Evolutionary conservation across 2,329 filamentous ascomycete species (phyloP).

Genomic region (Ilyonectria sp.): DNA sequence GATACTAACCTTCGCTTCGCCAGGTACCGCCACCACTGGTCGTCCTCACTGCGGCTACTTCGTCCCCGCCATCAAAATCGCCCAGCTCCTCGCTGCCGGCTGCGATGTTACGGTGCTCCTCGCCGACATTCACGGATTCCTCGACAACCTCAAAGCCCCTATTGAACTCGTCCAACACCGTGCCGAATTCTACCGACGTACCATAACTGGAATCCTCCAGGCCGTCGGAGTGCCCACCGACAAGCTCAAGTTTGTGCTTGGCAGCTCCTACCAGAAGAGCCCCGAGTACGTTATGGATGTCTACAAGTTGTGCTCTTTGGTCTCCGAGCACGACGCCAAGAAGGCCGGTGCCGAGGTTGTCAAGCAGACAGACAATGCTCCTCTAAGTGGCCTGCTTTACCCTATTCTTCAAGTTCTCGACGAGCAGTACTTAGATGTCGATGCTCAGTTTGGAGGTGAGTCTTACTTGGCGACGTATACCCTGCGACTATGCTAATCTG

Average conservation of each 20-base stretch:
- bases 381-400: slow-evolving; percentile 67
- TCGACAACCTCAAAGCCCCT: slow-evolving; percentile 88
- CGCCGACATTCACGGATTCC: slow-evolving; percentile 82
- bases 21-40: slow-evolving; percentile 86
- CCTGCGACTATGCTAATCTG: neutral
- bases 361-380: slow-evolving; percentile 87
- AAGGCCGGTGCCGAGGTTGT: slow-evolving; percentile 95
- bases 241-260: slow-evolving; percentile 86
- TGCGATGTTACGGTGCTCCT: slow-evolving; percentile 87
- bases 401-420: slow-evolving; percentile 84
- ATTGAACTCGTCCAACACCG: slow-evolving; percentile 88
- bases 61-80: slow-evolving; percentile 89
- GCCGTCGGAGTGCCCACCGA: slow-evolving; percentile 85
- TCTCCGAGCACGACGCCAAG: slow-evolving; percentile 86
- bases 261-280: slow-evolving; percentile 84
- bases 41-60: slow-evolving; percentile 92
- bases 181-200: slow-evolving; percentile 85
- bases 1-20: slow-evolving; percentile 14
- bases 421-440: slow-evolving; percentile 89
- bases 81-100: slow-evolving; percentile 86
- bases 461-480: neutral
- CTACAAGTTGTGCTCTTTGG: slow-evolving; percentile 80
- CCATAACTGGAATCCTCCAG: slow-evolving; percentile 82
- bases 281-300: slow-evolving; percentile 89
- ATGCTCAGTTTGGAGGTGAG: slow-evolving; percentile 86